Evolutionary conservation across 371 early-diverging fungal genomes (phyloP), one percentile per base, ranked within the genome.

Genomic region (Mortierella sp.): DNA sequence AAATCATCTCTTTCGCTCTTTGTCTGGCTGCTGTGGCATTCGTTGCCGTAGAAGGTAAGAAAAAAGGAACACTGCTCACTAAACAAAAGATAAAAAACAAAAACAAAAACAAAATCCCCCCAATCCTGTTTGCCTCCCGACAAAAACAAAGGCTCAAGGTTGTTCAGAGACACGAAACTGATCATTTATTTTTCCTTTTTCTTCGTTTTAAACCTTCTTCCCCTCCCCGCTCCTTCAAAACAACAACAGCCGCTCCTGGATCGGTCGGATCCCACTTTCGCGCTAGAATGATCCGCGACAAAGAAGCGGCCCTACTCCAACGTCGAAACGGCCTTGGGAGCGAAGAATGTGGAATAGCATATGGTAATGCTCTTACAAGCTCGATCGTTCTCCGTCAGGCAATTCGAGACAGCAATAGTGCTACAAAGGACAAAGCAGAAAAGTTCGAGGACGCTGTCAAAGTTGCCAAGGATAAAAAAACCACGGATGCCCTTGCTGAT

Each of bases 221-320:
- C n/a, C n/a, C 19, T 1, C 55, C 16, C n/a, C n/a, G 3, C 24
- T 7, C 55, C 19, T n/a, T n/a, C 55, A n/a, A 55, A 21, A 16
- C 16, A 13, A 4, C 19, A 55, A 34, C 63, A 63, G 63, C 63
- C 14, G 34, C 28, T 28, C 63, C 63, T 19, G 28, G 63, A 63
- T 28, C 8, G 19, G 28, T 28, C 63, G 63, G 63, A 0, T 28
- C 63, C 38, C 63, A 63, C 19, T 63, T 63, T 63, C 31, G 14
- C 19, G 63, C 63, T 34, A 63, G 63, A 63, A 63, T 63, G 63
- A 28, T 63, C 63, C 63, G 28, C 63, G 28, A 63, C 38, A 63
- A 63, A 2, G 16, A 50, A 3, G 50, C 0, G 16, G 16, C 19
- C 34, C 38, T 63, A 8, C 63, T 63, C 7, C 63, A 63, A 63